Conservation (phyloP, 78 protist species). For the Carpediemonas membranifera region DNA sequence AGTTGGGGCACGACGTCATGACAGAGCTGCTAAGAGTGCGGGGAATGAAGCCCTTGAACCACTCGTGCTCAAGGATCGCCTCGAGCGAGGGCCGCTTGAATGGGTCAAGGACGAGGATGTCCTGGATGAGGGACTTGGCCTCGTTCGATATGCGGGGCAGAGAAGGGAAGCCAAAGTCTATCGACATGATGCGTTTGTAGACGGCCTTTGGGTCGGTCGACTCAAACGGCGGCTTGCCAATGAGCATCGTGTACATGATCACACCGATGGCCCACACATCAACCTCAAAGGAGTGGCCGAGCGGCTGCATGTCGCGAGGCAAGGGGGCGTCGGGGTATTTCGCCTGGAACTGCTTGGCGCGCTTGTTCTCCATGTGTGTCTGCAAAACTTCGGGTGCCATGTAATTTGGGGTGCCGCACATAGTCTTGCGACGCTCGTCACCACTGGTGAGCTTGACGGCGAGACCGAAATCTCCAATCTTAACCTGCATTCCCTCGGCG, state of each 20-base stretch:
- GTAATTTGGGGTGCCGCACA: slow-evolving; percentile 98
- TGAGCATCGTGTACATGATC: not conserved
- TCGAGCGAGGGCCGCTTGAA: not conserved
- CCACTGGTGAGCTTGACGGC: slow-evolving; percentile 60
- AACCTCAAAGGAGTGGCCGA: slow-evolving; percentile 4
- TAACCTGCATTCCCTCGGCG: slow-evolving; percentile 44
- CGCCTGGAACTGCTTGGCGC: not conserved
- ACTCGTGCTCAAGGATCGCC: slow-evolving; percentile 6
- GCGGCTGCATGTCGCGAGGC: too few species aligned
- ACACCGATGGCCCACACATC: slow-evolving; percentile 18
- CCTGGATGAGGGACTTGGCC: too few species aligned
- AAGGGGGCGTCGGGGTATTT: too few species aligned
- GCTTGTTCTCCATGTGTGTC: not conserved
- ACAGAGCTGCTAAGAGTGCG: too few species aligned
- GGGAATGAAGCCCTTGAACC: too few species aligned
- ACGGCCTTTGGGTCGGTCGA: too few species aligned
- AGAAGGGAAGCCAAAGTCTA: too few species aligned
- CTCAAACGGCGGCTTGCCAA: too few species aligned
- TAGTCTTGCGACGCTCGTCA: slow-evolving; percentile 76
- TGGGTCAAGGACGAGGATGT: not conserved
- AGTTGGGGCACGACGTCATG: too few species aligned
- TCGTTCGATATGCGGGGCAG: too few species aligned
- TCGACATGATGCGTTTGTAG: too few species aligned
- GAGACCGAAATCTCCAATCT: slow-evolving; percentile 93
- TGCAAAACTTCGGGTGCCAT: slow-evolving; percentile 89